phyloP scores from a whole-genome alignment of 495 filamentous ascomycete species.

The Aspergillus bertholletiae region DNA sequence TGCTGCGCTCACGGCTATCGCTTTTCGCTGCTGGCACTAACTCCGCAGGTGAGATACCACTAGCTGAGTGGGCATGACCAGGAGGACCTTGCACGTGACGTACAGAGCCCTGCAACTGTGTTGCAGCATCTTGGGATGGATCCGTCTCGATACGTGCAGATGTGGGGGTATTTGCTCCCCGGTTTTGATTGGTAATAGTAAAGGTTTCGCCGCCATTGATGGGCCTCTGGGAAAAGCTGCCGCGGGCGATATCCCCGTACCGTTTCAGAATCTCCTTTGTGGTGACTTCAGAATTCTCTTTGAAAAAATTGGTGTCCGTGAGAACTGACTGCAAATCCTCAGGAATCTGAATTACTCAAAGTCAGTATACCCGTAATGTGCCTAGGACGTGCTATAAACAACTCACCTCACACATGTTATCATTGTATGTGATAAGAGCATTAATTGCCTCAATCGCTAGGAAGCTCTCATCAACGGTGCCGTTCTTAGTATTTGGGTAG shows the following conservation, averaged over 20 bases:
- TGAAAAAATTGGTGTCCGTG: conserved; percentile 77
- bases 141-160: conserved; percentile 73
- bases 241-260: conserved; percentile 71
- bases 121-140: conserved; percentile 62
- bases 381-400: conserved; percentile 2
- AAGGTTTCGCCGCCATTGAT: conserved; percentile 55
- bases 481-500: conserved; percentile 65
- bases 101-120: conserved; percentile 79
- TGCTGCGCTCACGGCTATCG: conserved; percentile 37
- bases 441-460: conserved; percentile 89
- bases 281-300: conserved; percentile 78
- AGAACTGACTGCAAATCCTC: conserved; percentile 85
- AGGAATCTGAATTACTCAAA: conserved; percentile 62
- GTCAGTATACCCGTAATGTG: conserved; percentile 12
- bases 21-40: conserved; percentile 24
- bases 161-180: conserved; percentile 35
- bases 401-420: conserved; percentile 93
- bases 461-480: conserved; percentile 78
- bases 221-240: conserved; percentile 53
- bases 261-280: conserved; percentile 95
- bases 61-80: conserved; percentile 35
- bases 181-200: conserved; percentile 39
- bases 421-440: conserved; percentile 84
- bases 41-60: conserved; percentile 26
- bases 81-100: conserved; percentile 68